Conservation (phyloP, 2,329 filamentous ascomycete species). For the Arthrobotrys pseudoclavata region DNA sequence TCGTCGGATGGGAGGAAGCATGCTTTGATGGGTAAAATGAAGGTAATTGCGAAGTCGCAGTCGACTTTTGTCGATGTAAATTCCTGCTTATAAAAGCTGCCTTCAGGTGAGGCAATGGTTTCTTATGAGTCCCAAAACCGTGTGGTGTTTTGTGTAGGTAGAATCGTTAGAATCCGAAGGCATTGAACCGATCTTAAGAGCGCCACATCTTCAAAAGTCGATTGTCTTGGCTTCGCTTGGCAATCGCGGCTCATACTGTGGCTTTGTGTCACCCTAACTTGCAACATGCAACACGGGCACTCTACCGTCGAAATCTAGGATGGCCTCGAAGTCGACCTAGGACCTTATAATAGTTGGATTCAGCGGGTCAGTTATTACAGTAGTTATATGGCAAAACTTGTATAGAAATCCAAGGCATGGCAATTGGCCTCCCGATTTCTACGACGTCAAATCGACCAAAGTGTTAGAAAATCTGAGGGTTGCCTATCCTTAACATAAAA, state of each 20-base stretch:
- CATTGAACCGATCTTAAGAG: neutral
- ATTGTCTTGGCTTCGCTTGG: neutral
- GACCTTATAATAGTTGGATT: no score
- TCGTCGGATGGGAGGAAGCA: slow-evolving; percentile 9
- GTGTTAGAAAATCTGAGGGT: no score
- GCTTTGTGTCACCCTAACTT: slow-evolving; percentile 5
- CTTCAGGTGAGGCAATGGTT: neutral
- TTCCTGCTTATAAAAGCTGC: neutral
- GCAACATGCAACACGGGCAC: neutral
- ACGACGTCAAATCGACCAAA: no score
- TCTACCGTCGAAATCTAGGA: no score
- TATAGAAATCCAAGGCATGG: no score
- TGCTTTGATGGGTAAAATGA: slow-evolving; percentile 6
- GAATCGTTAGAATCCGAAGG: no score
- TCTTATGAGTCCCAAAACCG: neutral
- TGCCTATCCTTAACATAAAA: no score
- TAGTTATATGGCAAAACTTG: no score
- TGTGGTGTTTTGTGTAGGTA: neutral
- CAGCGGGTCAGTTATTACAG: no score
- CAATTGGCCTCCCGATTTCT: no score
- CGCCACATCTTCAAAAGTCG: slow-evolving; percentile 12
- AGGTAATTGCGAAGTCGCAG: neutral
- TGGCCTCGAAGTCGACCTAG: no score
- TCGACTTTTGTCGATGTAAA: neutral
- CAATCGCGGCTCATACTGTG: neutral